These are phyloP conservation scores for Lentinula edodes DNA, from an alignment of 768 basidiomycete species.

Conservation along the genomic window DNA sequence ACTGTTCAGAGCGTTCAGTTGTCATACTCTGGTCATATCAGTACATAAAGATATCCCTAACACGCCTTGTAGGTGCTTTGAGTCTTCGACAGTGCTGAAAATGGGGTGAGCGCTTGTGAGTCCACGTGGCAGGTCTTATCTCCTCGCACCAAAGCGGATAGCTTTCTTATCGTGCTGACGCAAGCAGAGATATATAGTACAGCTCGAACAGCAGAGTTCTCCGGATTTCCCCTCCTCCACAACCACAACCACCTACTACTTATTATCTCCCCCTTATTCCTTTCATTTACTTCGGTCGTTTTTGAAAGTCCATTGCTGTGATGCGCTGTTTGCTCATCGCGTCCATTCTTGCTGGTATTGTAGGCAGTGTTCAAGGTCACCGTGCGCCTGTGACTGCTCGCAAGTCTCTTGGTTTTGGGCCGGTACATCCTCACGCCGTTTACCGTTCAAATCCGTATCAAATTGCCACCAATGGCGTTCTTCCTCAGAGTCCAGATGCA, in stretches of 20 bases:
- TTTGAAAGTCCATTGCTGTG: neutral
- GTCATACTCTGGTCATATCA: too few species aligned
- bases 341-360: conserved; percentile 56
- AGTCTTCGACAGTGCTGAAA: too few species aligned
- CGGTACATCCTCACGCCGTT: conserved; percentile 66
- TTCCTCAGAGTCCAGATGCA: conserved; percentile 28
- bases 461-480: conserved; percentile 37
- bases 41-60: too few species aligned
- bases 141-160: neutral
- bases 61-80: too few species aligned
- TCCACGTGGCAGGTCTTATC: neutral
- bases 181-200: neutral
- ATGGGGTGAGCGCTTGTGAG: neutral
- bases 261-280: neutral
- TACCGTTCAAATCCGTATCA: conserved; percentile 49
- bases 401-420: conserved; percentile 91
- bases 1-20: too few species aligned
- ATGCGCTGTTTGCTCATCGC: conserved; percentile 68
- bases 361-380: conserved; percentile 49
- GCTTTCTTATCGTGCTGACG: conserved; percentile 1
- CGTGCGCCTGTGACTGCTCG: conserved; percentile 34
- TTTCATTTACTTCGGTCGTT: neutral
- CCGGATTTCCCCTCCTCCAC: neutral
- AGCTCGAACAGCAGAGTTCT: neutral
- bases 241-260: neutral